Percentiles rank a stretch among this genome's conserved stretches.
These are phyloP conservation scores for Boletus tylopilopsis DNA, from an alignment of 768 basidiomycete species.

Conservation along the genomic window DNA sequence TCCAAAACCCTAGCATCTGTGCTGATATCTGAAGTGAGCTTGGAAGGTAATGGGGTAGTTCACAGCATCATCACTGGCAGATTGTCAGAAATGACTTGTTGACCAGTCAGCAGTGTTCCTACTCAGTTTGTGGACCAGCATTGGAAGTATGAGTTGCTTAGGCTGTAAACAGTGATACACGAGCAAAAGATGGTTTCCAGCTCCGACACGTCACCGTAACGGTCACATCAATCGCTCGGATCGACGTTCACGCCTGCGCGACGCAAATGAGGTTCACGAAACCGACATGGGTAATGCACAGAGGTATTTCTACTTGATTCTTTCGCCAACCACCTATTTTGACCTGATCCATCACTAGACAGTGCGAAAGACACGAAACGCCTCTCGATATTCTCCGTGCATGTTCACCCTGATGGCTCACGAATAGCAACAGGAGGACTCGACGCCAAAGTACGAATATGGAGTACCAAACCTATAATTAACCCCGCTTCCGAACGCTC, in stretches of 20 bases:
- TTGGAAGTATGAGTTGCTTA: too few relatives aligned
- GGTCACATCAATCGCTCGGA: background rate
- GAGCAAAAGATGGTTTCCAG: too few relatives aligned
- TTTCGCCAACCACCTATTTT: background rate
- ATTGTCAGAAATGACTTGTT: too few relatives aligned
- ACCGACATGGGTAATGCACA: conserved; percentile 84
- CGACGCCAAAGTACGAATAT: conserved; percentile 94
- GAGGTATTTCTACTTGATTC: conserved; percentile 37
- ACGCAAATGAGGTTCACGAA: conserved; percentile 80
- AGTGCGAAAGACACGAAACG: conserved; percentile 55
- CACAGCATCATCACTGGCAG: too few relatives aligned
- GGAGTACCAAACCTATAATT: conserved; percentile 96
- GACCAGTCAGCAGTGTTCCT: too few relatives aligned
- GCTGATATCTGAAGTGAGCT: too few relatives aligned
- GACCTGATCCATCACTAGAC: conserved; percentile 25
- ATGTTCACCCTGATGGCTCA: conserved; percentile 94
- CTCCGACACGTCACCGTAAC: conserved; percentile 10
- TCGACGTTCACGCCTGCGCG: background rate
- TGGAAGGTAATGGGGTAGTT: too few relatives aligned
- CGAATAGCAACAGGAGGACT: conserved; percentile 97
- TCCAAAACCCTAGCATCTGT: too few relatives aligned
- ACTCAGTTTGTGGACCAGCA: too few relatives aligned
- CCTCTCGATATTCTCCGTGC: conserved; percentile 85
- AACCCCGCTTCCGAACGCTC: conserved; percentile 62
- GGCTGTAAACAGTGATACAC: too few relatives aligned